Conservation (phyloP, 228 moss, liverwort and hornwort species). For the Sphagnum fallax region DNA sequence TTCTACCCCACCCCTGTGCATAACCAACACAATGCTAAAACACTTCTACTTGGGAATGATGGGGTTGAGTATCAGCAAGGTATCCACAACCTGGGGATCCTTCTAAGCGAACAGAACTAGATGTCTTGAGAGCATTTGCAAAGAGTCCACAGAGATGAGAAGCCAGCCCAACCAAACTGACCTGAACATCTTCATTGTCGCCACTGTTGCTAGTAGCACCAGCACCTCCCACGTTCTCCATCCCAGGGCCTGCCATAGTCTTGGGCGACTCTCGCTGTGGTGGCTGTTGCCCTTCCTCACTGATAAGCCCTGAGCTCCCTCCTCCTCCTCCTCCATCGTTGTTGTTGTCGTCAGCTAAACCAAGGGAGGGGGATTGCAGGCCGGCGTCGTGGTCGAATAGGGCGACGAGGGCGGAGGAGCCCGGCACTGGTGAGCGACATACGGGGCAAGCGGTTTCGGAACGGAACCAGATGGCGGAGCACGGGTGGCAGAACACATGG, state of each 20-base stretch:
- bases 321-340: conserved; percentile 32
- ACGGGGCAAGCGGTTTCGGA: conserved; percentile 88
- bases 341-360: conserved; percentile 46
- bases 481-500: conserved; percentile 88
- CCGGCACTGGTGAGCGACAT: conserved; percentile 71
- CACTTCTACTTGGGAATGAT: too few relatives aligned
- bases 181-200: conserved; percentile 87
- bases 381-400: conserved; percentile 96
- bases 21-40: too few relatives aligned
- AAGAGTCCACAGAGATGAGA: too few relatives aligned
- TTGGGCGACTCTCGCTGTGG: not conserved
- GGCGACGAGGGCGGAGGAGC: conserved; percentile 75
- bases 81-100: too few relatives aligned
- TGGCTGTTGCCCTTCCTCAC: conserved; percentile 39
- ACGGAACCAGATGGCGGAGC: conserved; percentile 93
- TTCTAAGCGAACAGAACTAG: too few relatives aligned
- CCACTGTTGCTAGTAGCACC: not conserved
- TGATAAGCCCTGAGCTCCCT: conserved; percentile 16
- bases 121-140: too few relatives aligned
- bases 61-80: too few relatives aligned
- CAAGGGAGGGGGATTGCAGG: conserved; percentile 84
- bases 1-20: too few relatives aligned
- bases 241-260: not conserved
- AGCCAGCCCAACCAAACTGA: conserved; percentile 6
- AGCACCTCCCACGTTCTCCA: not conserved